Conservation (phyloP, 164 flowering plant species). For the Sedum album region DNA sequence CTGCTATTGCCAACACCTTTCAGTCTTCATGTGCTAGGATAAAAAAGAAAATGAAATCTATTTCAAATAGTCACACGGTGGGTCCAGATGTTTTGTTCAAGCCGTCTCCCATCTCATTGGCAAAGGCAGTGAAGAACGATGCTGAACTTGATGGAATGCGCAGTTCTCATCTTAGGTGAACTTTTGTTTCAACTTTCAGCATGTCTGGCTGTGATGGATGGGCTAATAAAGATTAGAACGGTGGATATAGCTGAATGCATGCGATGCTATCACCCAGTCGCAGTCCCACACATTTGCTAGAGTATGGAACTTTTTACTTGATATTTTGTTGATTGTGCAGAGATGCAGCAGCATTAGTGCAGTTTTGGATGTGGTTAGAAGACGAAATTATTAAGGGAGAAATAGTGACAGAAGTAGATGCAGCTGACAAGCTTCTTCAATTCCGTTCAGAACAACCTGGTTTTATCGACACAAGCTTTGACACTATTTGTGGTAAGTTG, state of each 20-base stretch:
- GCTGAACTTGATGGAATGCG: slow-evolving; percentile 89
- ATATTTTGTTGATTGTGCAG: slow-evolving; percentile 26
- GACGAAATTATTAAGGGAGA: slow-evolving; percentile 44
- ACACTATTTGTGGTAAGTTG: slow-evolving; percentile 82
- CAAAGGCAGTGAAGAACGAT: slow-evolving; percentile 77
- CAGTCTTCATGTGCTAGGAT: slow-evolving; percentile 44
- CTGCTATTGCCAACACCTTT: slow-evolving; percentile 68
- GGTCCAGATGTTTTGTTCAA: slow-evolving; percentile 40
- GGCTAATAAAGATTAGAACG: neutral
- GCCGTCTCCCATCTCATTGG: slow-evolving; percentile 59
- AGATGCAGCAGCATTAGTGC: slow-evolving; percentile 89
- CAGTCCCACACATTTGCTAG: neutral
- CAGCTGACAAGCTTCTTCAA: slow-evolving; percentile 78
- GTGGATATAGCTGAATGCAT: neutral
- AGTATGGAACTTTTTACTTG: neutral
- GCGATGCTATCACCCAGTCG: neutral
- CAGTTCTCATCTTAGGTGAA: slow-evolving; percentile 72
- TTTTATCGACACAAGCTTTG: slow-evolving; percentile 89
- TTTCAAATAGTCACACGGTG: slow-evolving; percentile 18
- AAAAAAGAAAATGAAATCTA: slow-evolving; percentile 21
- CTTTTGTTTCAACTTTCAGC: neutral
- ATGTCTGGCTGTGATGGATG: neutral
- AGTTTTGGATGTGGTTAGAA: slow-evolving; percentile 93
- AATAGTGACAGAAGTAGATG: slow-evolving; percentile 73
- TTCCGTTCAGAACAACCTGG: slow-evolving; percentile 78